phyloP scores from a whole-genome alignment of 768 basidiomycete genomes.

The Ramaria sp. region DNA sequence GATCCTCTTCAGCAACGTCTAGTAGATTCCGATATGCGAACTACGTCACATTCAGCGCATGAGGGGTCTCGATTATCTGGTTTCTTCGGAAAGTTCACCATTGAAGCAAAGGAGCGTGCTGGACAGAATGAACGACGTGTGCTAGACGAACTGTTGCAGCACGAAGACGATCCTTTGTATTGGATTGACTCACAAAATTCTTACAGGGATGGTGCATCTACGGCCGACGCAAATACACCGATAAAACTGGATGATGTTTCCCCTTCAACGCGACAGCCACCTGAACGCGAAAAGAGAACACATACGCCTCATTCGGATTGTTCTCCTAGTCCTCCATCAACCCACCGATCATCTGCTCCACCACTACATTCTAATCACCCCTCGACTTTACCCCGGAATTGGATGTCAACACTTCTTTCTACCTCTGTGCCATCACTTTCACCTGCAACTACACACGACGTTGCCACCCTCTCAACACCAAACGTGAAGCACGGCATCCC shows the following conservation, averaged over 20 bases:
- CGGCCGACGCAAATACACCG: conserved; percentile 9
- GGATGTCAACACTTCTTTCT: conserved; percentile 37
- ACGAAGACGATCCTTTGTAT: conserved; percentile 64
- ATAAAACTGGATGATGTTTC: background rate
- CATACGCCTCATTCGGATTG: background rate
- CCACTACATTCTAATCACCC: conserved; percentile 34
- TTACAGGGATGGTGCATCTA: background rate
- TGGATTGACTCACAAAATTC: conserved; percentile 25
- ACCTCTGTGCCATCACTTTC: conserved; percentile 13
- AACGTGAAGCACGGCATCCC: background rate
- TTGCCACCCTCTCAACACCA: conserved; percentile 9
- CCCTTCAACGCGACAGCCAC: background rate
- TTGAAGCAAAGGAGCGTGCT: conserved; percentile 42
- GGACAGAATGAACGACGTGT: conserved; percentile 41
- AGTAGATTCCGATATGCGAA: background rate
- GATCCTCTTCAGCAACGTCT: conserved; percentile 31
- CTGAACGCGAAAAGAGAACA: background rate
- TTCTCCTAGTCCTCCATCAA: background rate
- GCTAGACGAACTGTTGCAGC: conserved; percentile 51
- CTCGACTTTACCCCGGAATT: conserved; percentile 23
- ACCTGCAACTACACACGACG: conserved; percentile 6
- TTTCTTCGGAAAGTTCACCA: conserved; percentile 54
- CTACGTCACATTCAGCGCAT: conserved; percentile 1
- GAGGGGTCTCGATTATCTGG: conserved; percentile 14
- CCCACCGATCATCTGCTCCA: conserved; percentile 19